phyloP scores from a whole-genome alignment of 2,329 filamentous ascomycete species.

The Rasamsonia emersonii region DNA sequence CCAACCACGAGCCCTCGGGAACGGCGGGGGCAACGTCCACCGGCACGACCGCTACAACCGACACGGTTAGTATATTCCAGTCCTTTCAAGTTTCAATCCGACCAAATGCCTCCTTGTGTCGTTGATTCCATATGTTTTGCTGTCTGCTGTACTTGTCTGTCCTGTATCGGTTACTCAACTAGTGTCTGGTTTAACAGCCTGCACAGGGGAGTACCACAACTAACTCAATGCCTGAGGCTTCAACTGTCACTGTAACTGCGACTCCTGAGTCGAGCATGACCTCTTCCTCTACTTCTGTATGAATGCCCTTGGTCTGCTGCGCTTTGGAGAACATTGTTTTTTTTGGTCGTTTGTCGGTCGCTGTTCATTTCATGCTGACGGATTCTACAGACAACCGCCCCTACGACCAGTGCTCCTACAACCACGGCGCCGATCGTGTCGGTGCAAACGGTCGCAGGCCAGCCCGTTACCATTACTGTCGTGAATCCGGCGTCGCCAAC shows the following conservation, averaged over 20 bases:
- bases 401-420: slow-evolving; percentile 5
- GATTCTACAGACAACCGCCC: slow-evolving; percentile 6
- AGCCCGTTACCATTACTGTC: slow-evolving; percentile 16
- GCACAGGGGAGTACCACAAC: slow-evolving; percentile 11
- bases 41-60: slow-evolving; percentile 13
- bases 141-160: not conserved
- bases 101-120: too few relatives aligned
- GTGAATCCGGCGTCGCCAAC: slow-evolving; percentile 11
- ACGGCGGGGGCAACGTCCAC: slow-evolving; percentile 18
- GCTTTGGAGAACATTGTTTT: not conserved
- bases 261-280: slow-evolving; percentile 6
- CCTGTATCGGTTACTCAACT: slow-evolving; percentile 1
- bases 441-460: slow-evolving; percentile 11
- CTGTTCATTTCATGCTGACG: slow-evolving; percentile 3
- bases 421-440: slow-evolving; percentile 7
- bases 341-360: slow-evolving; percentile 3
- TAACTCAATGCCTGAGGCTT: slow-evolving; percentile 9
- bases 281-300: slow-evolving; percentile 8
- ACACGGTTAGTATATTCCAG: slow-evolving; percentile 16
- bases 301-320: not conserved
- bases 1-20: slow-evolving; percentile 22
- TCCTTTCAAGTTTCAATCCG: too few relatives aligned
- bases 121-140: slow-evolving; percentile 5
- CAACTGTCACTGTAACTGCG: slow-evolving; percentile 12
- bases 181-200: slow-evolving; percentile 15